Percentiles rank a stretch among this genome's conserved stretches.
Evolutionary conservation across 306 rosid species (phyloP).

Genomic region (Malus orientalis): DNA sequence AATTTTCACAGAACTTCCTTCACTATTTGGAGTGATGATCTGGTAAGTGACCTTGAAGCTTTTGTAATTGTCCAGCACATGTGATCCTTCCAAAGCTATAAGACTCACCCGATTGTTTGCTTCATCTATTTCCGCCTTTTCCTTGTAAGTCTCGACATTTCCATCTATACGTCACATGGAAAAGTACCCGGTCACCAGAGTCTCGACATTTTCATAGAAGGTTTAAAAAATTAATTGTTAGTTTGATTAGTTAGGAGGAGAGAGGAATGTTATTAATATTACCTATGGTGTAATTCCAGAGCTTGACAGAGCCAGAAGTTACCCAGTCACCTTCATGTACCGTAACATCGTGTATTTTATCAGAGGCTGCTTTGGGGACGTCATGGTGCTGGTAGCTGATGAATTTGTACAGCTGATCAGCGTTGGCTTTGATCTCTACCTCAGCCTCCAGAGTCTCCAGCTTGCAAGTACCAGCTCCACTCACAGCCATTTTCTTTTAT

Average conservation of each 20-base stretch:
- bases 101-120: neutral
- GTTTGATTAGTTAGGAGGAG: no score
- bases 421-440: slow-evolving; percentile 23
- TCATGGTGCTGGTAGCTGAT: slow-evolving; percentile 11
- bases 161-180: neutral
- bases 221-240: no score
- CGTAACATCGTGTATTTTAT: neutral
- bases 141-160: slow-evolving; percentile 2
- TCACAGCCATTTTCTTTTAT: neutral
- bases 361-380: slow-evolving; percentile 9
- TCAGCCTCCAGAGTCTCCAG: slow-evolving; percentile 10
- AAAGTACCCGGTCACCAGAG: no score
- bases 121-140: slow-evolving; percentile 18
- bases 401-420: slow-evolving; percentile 13
- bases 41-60: neutral
- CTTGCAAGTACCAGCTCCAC: neutral
- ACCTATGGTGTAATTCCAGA: slow-evolving; percentile 33
- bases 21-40: neutral
- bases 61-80: neutral
- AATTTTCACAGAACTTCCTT: neutral
- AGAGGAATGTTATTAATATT: neutral
- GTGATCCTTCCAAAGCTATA: slow-evolving; percentile 6
- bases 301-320: slow-evolving; percentile 33
- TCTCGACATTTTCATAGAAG: no score
- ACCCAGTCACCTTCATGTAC: slow-evolving; percentile 57